Evolutionary conservation across 2,329 filamentous ascomycete genomes (phyloP).

Genomic region (Phaeophleospora eucalypticola): DNA sequence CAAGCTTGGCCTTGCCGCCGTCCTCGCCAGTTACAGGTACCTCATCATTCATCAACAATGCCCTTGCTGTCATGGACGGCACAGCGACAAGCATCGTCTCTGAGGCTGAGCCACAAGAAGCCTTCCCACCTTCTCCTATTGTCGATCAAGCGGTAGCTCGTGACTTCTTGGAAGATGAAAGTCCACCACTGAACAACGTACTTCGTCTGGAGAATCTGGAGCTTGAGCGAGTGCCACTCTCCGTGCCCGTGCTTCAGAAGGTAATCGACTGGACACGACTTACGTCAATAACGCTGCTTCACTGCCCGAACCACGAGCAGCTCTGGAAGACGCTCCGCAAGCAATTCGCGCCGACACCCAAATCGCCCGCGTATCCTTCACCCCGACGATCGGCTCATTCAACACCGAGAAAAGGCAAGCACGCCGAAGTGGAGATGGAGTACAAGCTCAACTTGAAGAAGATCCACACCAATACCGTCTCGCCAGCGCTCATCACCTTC

Average conservation of each 20-base stretch:
- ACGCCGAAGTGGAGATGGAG: conserved; percentile 27
- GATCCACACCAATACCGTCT: conserved; percentile 71
- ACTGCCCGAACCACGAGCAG: conserved; percentile 67
- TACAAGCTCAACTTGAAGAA: conserved; percentile 67
- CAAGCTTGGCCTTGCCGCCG: conserved; percentile 6
- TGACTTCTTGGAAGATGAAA: conserved; percentile 17
- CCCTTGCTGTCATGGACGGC: background rate
- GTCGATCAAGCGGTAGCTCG: conserved; percentile 4
- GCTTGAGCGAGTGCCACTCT: conserved; percentile 70
- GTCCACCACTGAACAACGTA: conserved; percentile 51
- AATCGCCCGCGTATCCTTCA: conserved; percentile 37
- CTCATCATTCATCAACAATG: background rate
- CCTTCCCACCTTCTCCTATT: background rate
- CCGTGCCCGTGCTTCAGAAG: conserved; percentile 63
- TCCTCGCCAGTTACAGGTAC: background rate
- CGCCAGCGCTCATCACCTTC: conserved; percentile 65
- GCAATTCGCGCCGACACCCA: conserved; percentile 40
- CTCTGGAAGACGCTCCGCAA: conserved; percentile 70
- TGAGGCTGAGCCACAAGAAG: conserved; percentile 2
- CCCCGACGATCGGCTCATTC: conserved; percentile 27
- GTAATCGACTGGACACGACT: conserved; percentile 72
- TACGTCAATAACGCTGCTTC: conserved; percentile 67
- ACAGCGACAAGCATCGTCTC: conserved; percentile 1
- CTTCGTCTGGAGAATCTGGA: conserved; percentile 68
- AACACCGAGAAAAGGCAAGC: conserved; percentile 27